A percentile compares a stretch with the other conserved stretches of the same genome.
These are phyloP conservation scores for Skeletonema marinoi DNA, from an alignment of 108 stramenopile genomes.

Conservation along the genomic window DNA sequence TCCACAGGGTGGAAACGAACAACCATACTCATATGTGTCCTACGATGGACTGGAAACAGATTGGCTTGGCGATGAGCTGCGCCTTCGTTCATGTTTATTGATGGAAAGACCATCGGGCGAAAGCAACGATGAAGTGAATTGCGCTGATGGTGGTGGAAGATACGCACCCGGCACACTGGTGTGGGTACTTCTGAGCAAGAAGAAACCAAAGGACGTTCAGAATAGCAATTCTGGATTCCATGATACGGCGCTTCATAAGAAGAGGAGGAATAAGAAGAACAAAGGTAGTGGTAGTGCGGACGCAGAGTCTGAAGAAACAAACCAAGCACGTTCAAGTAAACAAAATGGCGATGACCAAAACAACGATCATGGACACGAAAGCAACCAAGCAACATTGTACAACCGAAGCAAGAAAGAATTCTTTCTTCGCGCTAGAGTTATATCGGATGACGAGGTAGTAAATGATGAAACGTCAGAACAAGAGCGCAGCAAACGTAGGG, in stretches of 20 bases:
- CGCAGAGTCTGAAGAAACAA: background rate
- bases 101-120: background rate
- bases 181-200: conserved; percentile 66
- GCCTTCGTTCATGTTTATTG: background rate
- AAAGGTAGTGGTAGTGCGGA: background rate
- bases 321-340: background rate
- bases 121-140: background rate
- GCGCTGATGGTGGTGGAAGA: conserved; percentile 1
- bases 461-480: conserved; percentile 4
- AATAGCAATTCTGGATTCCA: background rate
- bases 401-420: conserved; percentile 37
- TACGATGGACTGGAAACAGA: conserved; percentile 35
- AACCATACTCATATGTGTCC: conserved; percentile 33
- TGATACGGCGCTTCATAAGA: conserved; percentile 28
- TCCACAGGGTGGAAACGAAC: background rate
- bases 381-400: background rate
- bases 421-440: conserved; percentile 54
- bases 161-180: conserved; percentile 47
- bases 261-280: conserved; percentile 38
- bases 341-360: background rate
- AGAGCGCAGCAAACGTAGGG: conserved; percentile 24
- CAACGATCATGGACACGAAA: background rate
- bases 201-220: conserved; percentile 24
- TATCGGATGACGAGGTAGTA: conserved; percentile 37
- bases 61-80: conserved; percentile 34